A percentile compares a stretch with the other conserved stretches of the same genome.
phyloP scores from a whole-genome alignment of 73 alveolate genomes.

The Paraurostyla sp. region DNA sequence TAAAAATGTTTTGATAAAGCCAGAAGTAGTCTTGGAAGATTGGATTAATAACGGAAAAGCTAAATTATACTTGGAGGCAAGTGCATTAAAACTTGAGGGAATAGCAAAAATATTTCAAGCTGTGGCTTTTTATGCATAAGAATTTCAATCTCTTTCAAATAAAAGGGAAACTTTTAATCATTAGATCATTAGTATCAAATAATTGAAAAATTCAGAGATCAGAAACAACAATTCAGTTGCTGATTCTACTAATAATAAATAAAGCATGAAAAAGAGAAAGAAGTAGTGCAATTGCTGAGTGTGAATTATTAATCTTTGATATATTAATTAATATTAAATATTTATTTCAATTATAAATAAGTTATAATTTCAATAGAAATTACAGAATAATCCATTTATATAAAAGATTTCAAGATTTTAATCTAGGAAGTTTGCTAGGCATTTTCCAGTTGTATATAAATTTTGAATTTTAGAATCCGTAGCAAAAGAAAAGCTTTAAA shows the following conservation, averaged over 20 bases:
- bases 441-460: conserved; percentile 16
- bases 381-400: too few species aligned
- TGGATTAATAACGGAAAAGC: conserved; percentile 35
- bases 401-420: not conserved
- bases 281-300: not conserved
- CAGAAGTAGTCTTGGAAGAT: not conserved
- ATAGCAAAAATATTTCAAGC: conserved; percentile 2
- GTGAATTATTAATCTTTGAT: not conserved
- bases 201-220: not conserved
- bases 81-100: not conserved
- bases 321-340: too few species aligned
- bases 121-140: not conserved
- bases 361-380: too few species aligned
- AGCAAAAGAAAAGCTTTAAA: not conserved
- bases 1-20: not conserved
- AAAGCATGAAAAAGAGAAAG: too few species aligned
- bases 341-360: too few species aligned
- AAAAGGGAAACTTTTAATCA: not conserved
- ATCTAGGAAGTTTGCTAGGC: conserved; percentile 34
- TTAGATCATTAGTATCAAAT: not conserved
- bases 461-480: not conserved
- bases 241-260: not conserved
- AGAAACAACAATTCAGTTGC: not conserved
- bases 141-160: not conserved
- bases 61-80: conserved; percentile 8